Evolutionary conservation across 2,329 filamentous ascomycete species (phyloP).

Genomic region (Triangularia setosa): DNA sequence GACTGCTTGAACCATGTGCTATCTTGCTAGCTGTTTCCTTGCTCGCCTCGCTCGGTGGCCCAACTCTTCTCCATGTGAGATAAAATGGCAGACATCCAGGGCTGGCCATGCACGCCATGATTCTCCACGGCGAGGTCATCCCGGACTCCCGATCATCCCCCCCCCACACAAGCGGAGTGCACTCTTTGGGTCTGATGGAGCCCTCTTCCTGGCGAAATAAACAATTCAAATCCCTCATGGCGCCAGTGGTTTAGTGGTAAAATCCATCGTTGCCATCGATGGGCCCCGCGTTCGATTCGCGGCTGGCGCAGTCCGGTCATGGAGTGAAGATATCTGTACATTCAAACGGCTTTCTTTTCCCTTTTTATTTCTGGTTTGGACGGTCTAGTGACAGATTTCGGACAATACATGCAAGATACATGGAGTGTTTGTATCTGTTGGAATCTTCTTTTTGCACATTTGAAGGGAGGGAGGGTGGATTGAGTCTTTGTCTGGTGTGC

Average conservation of each 20-base stretch:
- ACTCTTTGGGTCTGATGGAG: background rate
- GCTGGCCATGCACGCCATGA: background rate
- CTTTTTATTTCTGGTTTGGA: background rate
- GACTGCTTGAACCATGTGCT: no score
- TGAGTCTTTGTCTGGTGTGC: background rate
- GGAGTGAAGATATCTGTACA: background rate
- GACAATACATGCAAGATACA: background rate
- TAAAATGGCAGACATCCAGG: background rate
- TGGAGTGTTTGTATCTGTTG: no score
- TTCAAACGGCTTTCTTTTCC: background rate
- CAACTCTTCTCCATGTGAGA: background rate
- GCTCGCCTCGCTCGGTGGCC: background rate
- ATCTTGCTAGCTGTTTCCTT: background rate
- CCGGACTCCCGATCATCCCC: background rate
- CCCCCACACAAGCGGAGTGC: background rate
- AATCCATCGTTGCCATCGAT: conserved; percentile 54
- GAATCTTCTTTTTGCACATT: background rate
- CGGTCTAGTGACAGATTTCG: background rate
- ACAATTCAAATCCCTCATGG: conserved; percentile 3
- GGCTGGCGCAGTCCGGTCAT: conserved; percentile 22
- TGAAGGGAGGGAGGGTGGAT: background rate
- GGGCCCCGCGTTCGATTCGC: conserved; percentile 35
- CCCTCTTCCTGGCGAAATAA: background rate
- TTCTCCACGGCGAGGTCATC: background rate
- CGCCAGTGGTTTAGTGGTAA: conserved; percentile 50